Evolutionary conservation across 768 basidiomycete genomes (phyloP), one percentile per base, ranked within the genome.

Genomic region (Amanita exitialis): DNA sequence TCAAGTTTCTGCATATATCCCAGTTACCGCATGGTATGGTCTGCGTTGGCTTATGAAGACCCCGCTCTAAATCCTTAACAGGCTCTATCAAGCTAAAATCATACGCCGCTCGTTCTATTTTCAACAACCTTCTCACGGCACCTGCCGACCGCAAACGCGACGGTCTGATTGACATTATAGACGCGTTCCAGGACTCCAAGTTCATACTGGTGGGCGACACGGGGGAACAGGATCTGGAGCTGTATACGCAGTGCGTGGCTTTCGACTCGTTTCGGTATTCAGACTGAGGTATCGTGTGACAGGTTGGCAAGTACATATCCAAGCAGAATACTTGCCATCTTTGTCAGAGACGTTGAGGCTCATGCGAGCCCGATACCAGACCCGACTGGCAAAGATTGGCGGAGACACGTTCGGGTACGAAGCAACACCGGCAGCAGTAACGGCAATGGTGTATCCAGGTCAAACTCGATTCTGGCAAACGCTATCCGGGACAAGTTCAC

Each of bases 161-260:
- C 0, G 86, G 84, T 16, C 79, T 97, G 6, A 62, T 83, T n/a
- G 88, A 93, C 35, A 72, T 90, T 18, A 69, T 94, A 10, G 76
- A 85, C 35, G 69, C 79, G 2, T 94, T 94, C 63, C 80, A 80
- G 0, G 71, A 80, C 36, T 80, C 87, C 1, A 70, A 66, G 35
- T 96, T 98, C 66, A 65, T 97, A 60, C 77, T 94, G 44, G 73
- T 98, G 36, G 95, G 95, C 6, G 95, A 98, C 63, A 81, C 84
- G 0, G 95, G 94, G 30, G 95, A 98, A 62, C 94, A 96, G 57
- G 95, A 98, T 66, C 68, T 98, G 39, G 93, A 98, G 64, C 72
- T 98, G 1, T 98, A 97, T 63, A 73, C 83, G 12, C 72, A 80
- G 77, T 77, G 57, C n/a, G 72, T 63, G 13, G 30, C 4, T 20